Conservation (phyloP, 106 monocot species). For the Dactylorhiza incarnata region DNA sequence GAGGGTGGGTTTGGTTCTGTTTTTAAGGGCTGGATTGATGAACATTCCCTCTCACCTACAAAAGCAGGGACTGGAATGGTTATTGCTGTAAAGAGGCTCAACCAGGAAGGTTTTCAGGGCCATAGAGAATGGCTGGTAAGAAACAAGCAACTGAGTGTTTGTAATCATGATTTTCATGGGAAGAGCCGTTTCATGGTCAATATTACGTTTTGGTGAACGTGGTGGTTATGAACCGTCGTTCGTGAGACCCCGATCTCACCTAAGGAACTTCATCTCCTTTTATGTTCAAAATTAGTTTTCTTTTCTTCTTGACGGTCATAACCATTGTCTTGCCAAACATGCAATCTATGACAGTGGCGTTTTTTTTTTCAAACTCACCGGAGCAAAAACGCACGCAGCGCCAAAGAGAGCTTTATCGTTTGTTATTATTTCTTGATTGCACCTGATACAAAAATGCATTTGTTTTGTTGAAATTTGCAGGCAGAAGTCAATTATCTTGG, state of each 20-base stretch:
- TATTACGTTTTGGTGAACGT: not conserved
- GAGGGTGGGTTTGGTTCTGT: constrained; percentile 81
- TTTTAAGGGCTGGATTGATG: constrained; percentile 80
- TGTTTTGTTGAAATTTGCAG: constrained; percentile 18
- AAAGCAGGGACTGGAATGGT: constrained; percentile 65
- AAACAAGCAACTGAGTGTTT: not conserved
- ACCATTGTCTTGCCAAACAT: no score
- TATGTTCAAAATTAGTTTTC: no score
- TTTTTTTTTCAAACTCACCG: no score
- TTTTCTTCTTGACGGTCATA: no score
- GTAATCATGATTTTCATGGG: not conserved
- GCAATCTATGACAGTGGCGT: no score
- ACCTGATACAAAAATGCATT: not conserved
- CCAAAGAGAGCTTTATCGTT: no score
- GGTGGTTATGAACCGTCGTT: no score
- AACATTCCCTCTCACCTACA: constrained; percentile 36
- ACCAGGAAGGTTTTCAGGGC: constrained; percentile 68
- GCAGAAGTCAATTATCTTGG: constrained; percentile 90
- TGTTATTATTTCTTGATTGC: not conserved
- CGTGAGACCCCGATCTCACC: no score
- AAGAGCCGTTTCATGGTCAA: not conserved
- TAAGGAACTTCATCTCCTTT: no score
- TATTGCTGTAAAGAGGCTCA: constrained; percentile 71
- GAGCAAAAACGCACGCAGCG: no score
- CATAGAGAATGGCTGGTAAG: constrained; percentile 85